A percentile compares a stretch with the other conserved stretches of the same genome.
These are phyloP conservation scores for Aspergillus ruber DNA, from an alignment of 2,329 filamentous ascomycete species.

Conservation along the genomic window DNA sequence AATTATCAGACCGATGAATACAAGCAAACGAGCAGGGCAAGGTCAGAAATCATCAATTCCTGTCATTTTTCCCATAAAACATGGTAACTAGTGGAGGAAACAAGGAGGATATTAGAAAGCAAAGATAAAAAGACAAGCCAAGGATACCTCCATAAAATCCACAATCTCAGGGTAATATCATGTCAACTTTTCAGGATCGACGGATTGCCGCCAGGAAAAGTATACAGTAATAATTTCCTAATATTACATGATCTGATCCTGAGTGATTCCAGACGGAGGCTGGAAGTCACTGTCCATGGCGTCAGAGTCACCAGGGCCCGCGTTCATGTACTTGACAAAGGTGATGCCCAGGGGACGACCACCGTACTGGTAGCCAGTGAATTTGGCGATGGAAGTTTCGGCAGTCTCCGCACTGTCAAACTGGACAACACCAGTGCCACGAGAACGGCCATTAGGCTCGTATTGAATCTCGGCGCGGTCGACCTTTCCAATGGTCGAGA, in stretches of 20 bases:
- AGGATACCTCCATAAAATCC: slow-evolving; percentile 1
- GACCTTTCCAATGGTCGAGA: slow-evolving; percentile 96
- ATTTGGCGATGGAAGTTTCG: slow-evolving; percentile 91
- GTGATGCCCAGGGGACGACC: slow-evolving; percentile 87
- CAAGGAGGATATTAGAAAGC: background rate
- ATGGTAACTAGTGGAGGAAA: background rate
- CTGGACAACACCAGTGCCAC: slow-evolving; percentile 91
- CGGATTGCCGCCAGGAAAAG: slow-evolving; percentile 1
- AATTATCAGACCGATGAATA: too few relatives aligned
- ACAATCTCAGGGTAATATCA: slow-evolving; percentile 5
- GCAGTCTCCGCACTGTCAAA: slow-evolving; percentile 79
- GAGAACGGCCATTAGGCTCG: slow-evolving; percentile 89
- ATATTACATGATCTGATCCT: slow-evolving; percentile 92
- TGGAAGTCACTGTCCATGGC: slow-evolving; percentile 70
- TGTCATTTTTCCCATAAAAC: too few relatives aligned
- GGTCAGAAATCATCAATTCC: too few relatives aligned
- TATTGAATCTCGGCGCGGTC: slow-evolving; percentile 99
- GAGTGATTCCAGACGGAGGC: slow-evolving; percentile 66
- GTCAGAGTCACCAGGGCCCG: slow-evolving; percentile 53
- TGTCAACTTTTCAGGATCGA: slow-evolving; percentile 5
- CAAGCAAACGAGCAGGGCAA: too few relatives aligned
- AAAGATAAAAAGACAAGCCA: slow-evolving; percentile 3
- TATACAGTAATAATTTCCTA: slow-evolving; percentile 1
- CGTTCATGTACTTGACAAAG: slow-evolving; percentile 86
- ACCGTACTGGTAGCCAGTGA: slow-evolving; percentile 95